Base-by-base conservation (phyloP, 495 filamentous ascomycete species). In the Bombardia bombarda region DNA sequence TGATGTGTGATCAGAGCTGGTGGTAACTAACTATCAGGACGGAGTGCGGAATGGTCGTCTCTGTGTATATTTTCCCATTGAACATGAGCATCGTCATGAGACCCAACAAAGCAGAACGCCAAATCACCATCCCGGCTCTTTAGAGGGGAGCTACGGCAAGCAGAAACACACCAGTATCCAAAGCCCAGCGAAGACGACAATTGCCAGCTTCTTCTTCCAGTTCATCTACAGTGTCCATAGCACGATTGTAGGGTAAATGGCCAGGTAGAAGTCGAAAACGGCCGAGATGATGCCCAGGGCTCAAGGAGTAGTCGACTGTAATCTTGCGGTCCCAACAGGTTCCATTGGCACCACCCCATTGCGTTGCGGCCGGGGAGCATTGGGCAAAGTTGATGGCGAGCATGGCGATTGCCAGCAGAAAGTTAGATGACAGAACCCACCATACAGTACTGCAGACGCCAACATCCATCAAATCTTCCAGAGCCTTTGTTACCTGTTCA, bases 161-260 rank as follows among this genome's bases (percentile, higher is more conserved):
- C n/a, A n/a, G n/a, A 13, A 19, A 40, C 55, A n/a, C 28, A 53
- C 50, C 54, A 50, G 32, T 55, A 54, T 22, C 56, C 56, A 28
- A 57, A 52, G 14, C 53, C 56, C 9, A 57, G 32, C 2, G 56
- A 32, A 13, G 38, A 40, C 9, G 43, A n/a, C 43, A 22, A 60
- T 19, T 12, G 45, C 54, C 23, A 60, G 14, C 35, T 60, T 60
- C 51, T 60, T 57, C 37, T 46, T 52, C 40, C 42, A 43, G 18
- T 52, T 45, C 38, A 51, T 47, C 32, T 75, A 62, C 4, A 77
- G 50, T n/a, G 51, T 50, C 41, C 53, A 68, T 3, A 77, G 53
- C 1, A 73, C 62, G 4, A 66, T 40, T 17, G 57, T 54, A 0
- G 73, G 73, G 26, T 73, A 70, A 9, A 51, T 22, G 24, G 56